Base-by-base conservation (phyloP, 2,329 filamentous ascomycete genomes). In the Neopestalotiopsis rosae region DNA sequence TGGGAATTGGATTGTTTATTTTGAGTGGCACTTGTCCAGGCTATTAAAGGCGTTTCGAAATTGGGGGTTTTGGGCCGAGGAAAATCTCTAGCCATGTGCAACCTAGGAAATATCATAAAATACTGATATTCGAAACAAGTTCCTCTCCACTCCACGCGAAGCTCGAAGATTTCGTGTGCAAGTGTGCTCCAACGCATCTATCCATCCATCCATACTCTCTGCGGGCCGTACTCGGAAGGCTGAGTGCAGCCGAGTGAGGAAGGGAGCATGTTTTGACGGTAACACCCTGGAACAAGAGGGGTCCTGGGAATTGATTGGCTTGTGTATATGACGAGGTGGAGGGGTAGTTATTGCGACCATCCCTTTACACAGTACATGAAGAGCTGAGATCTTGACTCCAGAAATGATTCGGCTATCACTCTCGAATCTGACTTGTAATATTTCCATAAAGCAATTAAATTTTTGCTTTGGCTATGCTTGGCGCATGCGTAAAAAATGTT, bases 381-480 rank as follows among this genome's bases (percentile, higher is more conserved):
- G 12, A 59, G 57, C 57, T 14, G 59, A 40, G 59, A 61, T 61
- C 30, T 61, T 40, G 40, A 34, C 30, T 61, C 59, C 59, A 61
- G 45, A 52, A 38, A 61, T 38, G 28, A 34, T 61, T 61, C 59
- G 32, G 28, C 6, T 61, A 61, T 61, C 59, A 61, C 34, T 59
- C 34, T 34, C 17, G 17, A 20, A 61, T 61, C 32, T 61, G 59
- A 61, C 59, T 38, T n/a, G 59, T 61, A 38, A 61, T 13, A 38
- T 61, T 40, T 20, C 17, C 59, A 28, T 61, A 13, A 24, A 40
- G 59, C 28, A 61, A 61, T 61, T 14, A 30, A 32, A 1, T 17
- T 59, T 59, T 34, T 30, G 24, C 24, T 59, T n/a, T 34, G 57
- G 45, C 45, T 52, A 10, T 34, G 32, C 32, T 40, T 61, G n/a